phyloP scores from a whole-genome alignment of 129 eudicot genomes.

The Artemisia argyi region DNA sequence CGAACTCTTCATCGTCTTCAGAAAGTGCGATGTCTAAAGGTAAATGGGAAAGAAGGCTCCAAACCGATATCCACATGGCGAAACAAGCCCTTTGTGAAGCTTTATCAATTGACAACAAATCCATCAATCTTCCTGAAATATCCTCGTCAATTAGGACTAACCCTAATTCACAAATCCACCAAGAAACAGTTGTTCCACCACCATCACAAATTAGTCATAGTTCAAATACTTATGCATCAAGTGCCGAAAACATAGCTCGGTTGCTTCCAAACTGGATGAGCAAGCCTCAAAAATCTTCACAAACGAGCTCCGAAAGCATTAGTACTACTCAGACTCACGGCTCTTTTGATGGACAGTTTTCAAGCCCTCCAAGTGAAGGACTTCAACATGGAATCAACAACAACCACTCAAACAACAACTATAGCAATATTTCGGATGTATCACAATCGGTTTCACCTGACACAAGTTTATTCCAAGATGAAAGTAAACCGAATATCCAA shows the following conservation, averaged over 20 bases:
- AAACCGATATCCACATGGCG: slow-evolving; percentile 46
- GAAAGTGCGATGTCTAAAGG: slow-evolving; percentile 35
- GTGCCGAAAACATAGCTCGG: slow-evolving; percentile 39
- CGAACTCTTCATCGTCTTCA: slow-evolving; percentile 27
- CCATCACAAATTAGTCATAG: slow-evolving; percentile 16
- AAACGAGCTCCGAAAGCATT: slow-evolving; percentile 37
- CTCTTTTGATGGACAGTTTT: slow-evolving; percentile 21
- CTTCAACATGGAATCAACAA: slow-evolving; percentile 30
- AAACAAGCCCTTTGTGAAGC: slow-evolving; percentile 50
- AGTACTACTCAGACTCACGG: slow-evolving; percentile 23
- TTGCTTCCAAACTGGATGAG: slow-evolving; percentile 42
- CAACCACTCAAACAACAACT: slow-evolving; percentile 24
- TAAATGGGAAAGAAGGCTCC: slow-evolving; percentile 48
- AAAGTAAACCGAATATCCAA: slow-evolving; percentile 32
- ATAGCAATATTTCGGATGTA: slow-evolving; percentile 36
- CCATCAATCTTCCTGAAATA: slow-evolving; percentile 25
- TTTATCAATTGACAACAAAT: slow-evolving; percentile 36
- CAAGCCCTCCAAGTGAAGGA: slow-evolving; percentile 34
- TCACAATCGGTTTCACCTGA: slow-evolving; percentile 40
- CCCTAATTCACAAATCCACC: slow-evolving; percentile 25
- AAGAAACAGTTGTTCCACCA: slow-evolving; percentile 8
- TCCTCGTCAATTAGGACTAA: slow-evolving; percentile 22
- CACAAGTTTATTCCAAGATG: slow-evolving; percentile 35
- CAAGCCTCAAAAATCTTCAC: slow-evolving; percentile 25
- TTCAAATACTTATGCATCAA: slow-evolving; percentile 38